A percentile compares a stretch with the other conserved stretches of the same genome.
phyloP scores from a whole-genome alignment of 1,284 basidiomycete species.

The Bjerkandera adusta region DNA sequence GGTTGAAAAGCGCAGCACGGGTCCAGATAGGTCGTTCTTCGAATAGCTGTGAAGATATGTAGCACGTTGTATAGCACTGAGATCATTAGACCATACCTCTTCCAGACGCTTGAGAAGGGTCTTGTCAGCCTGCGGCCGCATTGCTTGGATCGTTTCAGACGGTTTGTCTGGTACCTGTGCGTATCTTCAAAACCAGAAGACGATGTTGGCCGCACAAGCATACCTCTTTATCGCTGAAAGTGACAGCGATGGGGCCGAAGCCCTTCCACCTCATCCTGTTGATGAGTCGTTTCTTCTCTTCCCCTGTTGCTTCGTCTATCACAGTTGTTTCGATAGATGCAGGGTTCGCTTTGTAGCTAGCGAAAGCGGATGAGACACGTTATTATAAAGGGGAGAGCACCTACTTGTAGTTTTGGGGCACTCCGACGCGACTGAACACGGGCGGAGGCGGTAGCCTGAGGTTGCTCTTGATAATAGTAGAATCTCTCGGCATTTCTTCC shows the following conservation, averaged over 20 bases:
- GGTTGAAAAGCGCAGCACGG: constrained; percentile 79
- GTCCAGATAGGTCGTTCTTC: constrained; percentile 87
- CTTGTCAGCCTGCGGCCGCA: constrained; percentile 54
- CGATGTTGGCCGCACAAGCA: constrained; percentile 12
- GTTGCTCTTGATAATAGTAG: constrained; percentile 43
- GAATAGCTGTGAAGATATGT: constrained; percentile 48
- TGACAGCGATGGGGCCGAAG: constrained; percentile 66
- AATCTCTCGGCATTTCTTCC: too few species aligned
- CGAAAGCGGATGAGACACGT: neutral
- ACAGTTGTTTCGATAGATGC: constrained; percentile 66
- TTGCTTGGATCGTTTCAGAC: constrained; percentile 54
- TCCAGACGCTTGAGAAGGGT: constrained; percentile 57
- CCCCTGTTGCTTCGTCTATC: constrained; percentile 73
- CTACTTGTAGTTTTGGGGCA: constrained; percentile 80
- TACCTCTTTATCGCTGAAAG: constrained; percentile 63
- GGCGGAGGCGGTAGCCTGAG: constrained; percentile 80
- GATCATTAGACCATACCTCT: constrained; percentile 39
- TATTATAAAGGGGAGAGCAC: neutral
- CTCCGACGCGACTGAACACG: constrained; percentile 74
- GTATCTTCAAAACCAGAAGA: constrained; percentile 4
- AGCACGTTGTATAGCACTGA: neutral
- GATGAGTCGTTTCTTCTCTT: constrained; percentile 76
- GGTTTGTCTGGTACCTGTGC: constrained; percentile 66
- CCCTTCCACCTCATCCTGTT: constrained; percentile 81
- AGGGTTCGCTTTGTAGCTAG: constrained; percentile 75